Base-by-base conservation (phyloP, 129 eudicot genomes). In the Solidago caesia region DNA sequence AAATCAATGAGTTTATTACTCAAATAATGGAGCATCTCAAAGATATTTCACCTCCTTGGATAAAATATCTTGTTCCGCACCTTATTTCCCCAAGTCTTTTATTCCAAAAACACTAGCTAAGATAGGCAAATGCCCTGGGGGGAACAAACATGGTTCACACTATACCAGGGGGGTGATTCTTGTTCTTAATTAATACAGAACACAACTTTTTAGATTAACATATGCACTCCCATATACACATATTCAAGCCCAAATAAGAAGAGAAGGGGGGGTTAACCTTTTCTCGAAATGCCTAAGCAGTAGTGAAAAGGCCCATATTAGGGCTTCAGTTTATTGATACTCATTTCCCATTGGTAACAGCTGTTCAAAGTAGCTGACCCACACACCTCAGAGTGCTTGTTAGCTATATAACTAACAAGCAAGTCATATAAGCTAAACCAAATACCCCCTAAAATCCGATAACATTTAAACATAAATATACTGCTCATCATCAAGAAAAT, bases 11-110 rank as follows among this genome's bases (percentile, higher is more conserved):
- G 76, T 56, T 72, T 16, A 43, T 11, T 42, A 9, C 56, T 72
- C 45, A 12, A 58, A 21, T 21, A 21, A 42, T 12, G 58, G 12
- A 14, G 3, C 39, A 72, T 59, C 49, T 26, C 15, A 46, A 59
- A 45, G 8, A 39, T 41, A 53, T 39, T 75, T 33, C 53, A 49
- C 26, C 71, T 43, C 44, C 56, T 62, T 57, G 8, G 21, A 15
- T 25, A 26, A 21, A 58, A 47, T 57, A 56, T 44, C 69, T 41
- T 41, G 43, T 11, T 73, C 42, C 10, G 5, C 27, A 3, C 61
- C 52, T 52, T 51, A 44, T 51, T 64, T 42, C 29, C 29, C 72
- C 27, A 51, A 49, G 25, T 41, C 51, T 75, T 48, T 63, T 74
- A 49, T 74, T 47, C 53, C 6, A 33, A 27, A 63, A 33, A 33